phyloP scores from a whole-genome alignment of 805 yeast species.

The Kazachstania africana region DNA sequence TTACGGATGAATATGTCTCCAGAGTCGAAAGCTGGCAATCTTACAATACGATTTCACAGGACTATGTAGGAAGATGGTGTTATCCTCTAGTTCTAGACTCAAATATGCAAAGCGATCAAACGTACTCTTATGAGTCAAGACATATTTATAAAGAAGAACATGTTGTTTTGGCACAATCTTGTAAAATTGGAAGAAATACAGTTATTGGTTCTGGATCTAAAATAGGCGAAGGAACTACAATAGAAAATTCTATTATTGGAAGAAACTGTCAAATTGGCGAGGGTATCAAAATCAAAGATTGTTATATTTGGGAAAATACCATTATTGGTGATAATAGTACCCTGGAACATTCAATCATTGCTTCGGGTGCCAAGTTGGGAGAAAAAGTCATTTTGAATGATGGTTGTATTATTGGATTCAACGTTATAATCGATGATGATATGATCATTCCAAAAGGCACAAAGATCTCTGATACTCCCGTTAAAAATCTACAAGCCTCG shows the following conservation, averaged over 20 bases:
- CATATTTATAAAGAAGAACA: constrained; percentile 83
- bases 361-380: constrained; percentile 48
- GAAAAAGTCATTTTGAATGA: constrained; percentile 40
- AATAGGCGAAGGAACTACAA: constrained; percentile 62
- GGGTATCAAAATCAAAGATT: constrained; percentile 55
- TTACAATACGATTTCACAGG: constrained; percentile 83
- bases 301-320: constrained; percentile 83
- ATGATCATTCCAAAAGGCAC: constrained; percentile 38
- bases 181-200: constrained; percentile 68
- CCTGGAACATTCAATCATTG: constrained; percentile 58
- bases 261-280: constrained; percentile 76
- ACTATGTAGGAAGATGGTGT: constrained; percentile 81
- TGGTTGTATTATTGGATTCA: constrained; percentile 73
- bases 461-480: constrained; percentile 40
- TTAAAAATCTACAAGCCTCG: constrained; percentile 23
- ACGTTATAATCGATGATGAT: constrained; percentile 51
- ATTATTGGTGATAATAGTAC: constrained; percentile 52
- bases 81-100: constrained; percentile 87
- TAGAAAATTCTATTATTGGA: constrained; percentile 72
- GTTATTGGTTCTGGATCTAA: constrained; percentile 69
- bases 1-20: constrained; percentile 78
- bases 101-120: constrained; percentile 57
- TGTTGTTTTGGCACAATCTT: constrained; percentile 88
- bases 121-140: constrained; percentile 69
- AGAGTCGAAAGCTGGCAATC: constrained; percentile 94